Conservation (phyloP, 768 basidiomycete species). For the Sporobolomyces roseus region DNA sequence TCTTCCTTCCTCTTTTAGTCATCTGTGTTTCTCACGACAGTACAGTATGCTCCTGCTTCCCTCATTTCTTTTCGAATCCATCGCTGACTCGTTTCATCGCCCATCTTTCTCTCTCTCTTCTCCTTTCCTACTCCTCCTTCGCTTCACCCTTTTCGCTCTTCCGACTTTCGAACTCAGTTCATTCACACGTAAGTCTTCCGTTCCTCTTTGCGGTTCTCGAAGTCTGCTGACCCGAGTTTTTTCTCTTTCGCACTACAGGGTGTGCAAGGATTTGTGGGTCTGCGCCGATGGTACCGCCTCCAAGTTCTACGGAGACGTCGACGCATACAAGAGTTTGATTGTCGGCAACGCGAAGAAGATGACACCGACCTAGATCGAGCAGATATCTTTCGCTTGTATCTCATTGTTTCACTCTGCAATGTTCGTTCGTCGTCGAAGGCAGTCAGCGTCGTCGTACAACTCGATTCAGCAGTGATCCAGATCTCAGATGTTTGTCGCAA, state of each 20-base stretch:
- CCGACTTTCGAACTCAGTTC: constrained; percentile 7
- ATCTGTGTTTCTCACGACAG: constrained; percentile 41
- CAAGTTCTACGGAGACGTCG: constrained; percentile 43
- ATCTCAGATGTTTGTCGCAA: too few relatives aligned
- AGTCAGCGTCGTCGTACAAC: too few relatives aligned
- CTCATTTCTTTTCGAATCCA: not conserved
- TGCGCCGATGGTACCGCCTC: constrained; percentile 25
- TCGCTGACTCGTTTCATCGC: not conserved
- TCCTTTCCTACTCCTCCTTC: too few relatives aligned
- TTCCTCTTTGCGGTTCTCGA: not conserved
- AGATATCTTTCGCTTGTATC: not conserved
- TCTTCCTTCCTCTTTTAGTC: too few relatives aligned
- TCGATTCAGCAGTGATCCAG: too few relatives aligned
- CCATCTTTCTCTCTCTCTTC: not conserved
- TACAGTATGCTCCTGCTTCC: constrained; percentile 2
- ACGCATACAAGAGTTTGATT: constrained; percentile 41
- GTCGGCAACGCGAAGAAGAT: constrained; percentile 39
- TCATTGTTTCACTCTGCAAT: not conserved
- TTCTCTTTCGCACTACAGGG: constrained; percentile 20
- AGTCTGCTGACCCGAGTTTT: constrained; percentile 2
- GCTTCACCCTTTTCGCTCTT: not conserved
- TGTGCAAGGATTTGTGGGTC: constrained; percentile 45
- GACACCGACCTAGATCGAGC: constrained; percentile 2
- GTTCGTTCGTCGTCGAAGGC: too few relatives aligned
- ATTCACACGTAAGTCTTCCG: constrained; percentile 19